phyloP scores from a whole-genome alignment of 2,329 filamentous ascomycete species.

The Alternaria triticimaculans region DNA sequence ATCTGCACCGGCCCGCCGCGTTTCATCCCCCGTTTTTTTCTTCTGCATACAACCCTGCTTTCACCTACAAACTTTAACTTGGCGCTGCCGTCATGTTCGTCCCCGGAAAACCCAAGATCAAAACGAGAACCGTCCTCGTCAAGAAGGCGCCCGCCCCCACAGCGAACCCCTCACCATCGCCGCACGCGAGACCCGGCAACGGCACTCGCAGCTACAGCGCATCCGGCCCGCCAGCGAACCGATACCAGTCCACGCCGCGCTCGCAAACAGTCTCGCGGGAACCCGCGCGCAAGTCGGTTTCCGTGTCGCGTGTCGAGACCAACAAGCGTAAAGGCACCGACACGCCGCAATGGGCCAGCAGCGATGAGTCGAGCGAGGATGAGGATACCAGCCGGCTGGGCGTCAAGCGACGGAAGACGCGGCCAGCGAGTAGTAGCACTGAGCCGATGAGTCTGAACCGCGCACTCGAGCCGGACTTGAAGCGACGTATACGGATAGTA shows the following conservation, averaged over 20 bases:
- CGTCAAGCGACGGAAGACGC: constrained; percentile 37
- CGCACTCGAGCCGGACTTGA: constrained; percentile 45
- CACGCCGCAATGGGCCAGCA: constrained; percentile 44
- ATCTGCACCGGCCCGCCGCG: constrained; percentile 12
- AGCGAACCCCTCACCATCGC: constrained; percentile 15
- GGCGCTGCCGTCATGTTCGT: constrained; percentile 35
- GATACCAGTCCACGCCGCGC: constrained; percentile 34
- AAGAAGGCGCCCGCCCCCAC: constrained; percentile 31
- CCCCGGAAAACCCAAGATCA: constrained; percentile 42
- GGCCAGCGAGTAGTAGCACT: constrained; percentile 46
- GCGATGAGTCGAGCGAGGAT: constrained; percentile 40
- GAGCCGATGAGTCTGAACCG: constrained; percentile 47
- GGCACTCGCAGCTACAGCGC: constrained; percentile 19
- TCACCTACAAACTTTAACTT: constrained; percentile 3
- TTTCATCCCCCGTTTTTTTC: neutral
- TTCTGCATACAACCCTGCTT: constrained; percentile 8
- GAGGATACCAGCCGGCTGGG: constrained; percentile 37
- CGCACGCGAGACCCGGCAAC: constrained; percentile 12
- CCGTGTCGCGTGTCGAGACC: constrained; percentile 35
- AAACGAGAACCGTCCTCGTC: constrained; percentile 40
- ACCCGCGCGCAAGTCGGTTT: constrained; percentile 31
- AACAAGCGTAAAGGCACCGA: constrained; percentile 44
- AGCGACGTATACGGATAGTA: constrained; percentile 40
- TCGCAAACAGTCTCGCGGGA: constrained; percentile 24
- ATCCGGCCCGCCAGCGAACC: constrained; percentile 31